Base-by-base conservation (phyloP, 345 rosid species). In the Isatis tinctoria region DNA sequence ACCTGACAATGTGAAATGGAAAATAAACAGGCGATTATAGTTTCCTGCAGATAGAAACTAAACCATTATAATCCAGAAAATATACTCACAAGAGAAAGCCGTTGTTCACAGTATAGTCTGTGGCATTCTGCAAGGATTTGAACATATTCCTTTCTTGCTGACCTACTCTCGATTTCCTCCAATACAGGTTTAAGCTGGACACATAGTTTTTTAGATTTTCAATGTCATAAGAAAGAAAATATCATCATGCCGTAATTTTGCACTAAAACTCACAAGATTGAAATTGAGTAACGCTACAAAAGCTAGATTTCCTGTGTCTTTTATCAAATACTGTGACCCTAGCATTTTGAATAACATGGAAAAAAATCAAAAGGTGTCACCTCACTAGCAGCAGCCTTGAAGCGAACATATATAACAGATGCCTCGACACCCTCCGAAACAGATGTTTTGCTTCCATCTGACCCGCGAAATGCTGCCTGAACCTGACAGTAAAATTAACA, bases 301-400 rank as follows among this genome's bases (percentile, higher is more conserved):
- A 52, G 48, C 39, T 45, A 30, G 13, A 48, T 49, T 36, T 28
- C 48, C 8, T 10, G n/a, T 58, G 24, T 37, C 56, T 48, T 59
- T 39, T 58, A 48, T 71, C 22, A 49, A 71, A 39, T 45, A 18
- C 37, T 22, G 44, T 26, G 22, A 18, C 16, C 47, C 35, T 48
- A 60, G 9, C 68, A 41, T 2, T 60, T 40, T 26, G 60, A 44
- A 44, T 59, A 67, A 51, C 22, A 67, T 43, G n/a, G 69, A 4
- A 36, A 45, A 24, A 6, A 61, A 62, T 49, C 49, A 40, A 60
- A 63, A 61, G 52, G 10, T 16, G 58, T 74, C 75, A 91, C 99
- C 97, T 92, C 97, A 69, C 78, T 90, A 28, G 99, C 95, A 60
- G 99, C 97, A 78, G 97, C 99, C 89, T 92, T 87, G 82, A 95